Base-by-base conservation (phyloP, 1,284 basidiomycete species). In the Irpex sp. region DNA sequence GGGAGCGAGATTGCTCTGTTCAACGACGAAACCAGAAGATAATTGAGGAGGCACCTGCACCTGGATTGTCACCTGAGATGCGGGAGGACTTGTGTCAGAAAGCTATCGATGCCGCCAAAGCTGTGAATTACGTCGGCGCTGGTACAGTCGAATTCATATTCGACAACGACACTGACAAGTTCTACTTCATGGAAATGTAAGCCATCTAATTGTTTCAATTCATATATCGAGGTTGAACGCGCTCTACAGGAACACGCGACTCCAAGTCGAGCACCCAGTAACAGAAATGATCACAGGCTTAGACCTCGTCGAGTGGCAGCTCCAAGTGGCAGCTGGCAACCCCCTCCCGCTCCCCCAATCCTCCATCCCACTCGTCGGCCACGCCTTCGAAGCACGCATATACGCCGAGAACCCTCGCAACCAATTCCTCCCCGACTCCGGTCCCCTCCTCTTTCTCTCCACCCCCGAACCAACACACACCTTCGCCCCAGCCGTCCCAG, bases 341-440 rank as follows among this genome's bases (percentile, higher is more conserved):
- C 82, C 87, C 0, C 82, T 98, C 19, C 93, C 94, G 5, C 79
- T 96, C 44, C 71, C 76, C 0, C 96, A 97, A 77, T 81, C 85
- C 0, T 79, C 89, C 40, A 89, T 98, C 61, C 91, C 90, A 17
- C 88, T 94, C 62, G 85, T 92, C 3, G 96, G 96, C 1, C 95
- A 97, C 70, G 92, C 96, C 0, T 97, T 97, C 69, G 96, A 97
- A 77, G 95, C 94, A 11, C 87, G 96, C n/a, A 96, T 98, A 69
- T 98, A 98, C 74, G 96, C 96, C 5, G 96, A 98, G 76, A 93
- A 96, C 70, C 94, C 94, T n/a, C 83, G 93, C 69, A 93, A 93
- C 73, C 87, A 92, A 74, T 98, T 97, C 79, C 82, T 97, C 4
- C 96, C 96, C 0, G 96, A 97, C 72, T 94, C 93, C 17, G 96